Conservation (phyloP, 2,329 filamentous ascomycete genomes). For the Plenodomus biglobosus region DNA sequence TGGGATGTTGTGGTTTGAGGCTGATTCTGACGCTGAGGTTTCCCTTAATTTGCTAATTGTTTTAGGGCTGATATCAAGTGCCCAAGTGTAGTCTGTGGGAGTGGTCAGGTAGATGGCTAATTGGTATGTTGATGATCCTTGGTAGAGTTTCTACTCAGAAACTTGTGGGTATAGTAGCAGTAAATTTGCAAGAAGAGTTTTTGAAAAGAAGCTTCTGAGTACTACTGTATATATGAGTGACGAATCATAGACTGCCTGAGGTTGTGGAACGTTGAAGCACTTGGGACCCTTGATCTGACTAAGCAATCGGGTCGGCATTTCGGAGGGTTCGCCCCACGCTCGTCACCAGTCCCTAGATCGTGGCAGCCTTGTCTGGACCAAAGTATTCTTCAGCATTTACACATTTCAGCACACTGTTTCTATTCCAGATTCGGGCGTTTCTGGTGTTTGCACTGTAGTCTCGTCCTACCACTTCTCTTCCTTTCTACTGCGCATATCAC, state of each 20-base stretch:
- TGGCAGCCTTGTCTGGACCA: conserved; percentile 12
- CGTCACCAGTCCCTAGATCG: conserved; percentile 15
- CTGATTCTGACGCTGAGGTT: neutral
- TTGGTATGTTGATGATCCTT: too few species aligned
- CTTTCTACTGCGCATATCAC: neutral
- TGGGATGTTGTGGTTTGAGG: conserved; percentile 7
- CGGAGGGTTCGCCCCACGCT: conserved; percentile 18
- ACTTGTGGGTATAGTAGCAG: too few species aligned
- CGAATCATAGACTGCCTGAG: too few species aligned
- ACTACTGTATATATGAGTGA: too few species aligned
- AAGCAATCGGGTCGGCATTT: conserved; percentile 6
- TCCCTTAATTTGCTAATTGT: neutral
- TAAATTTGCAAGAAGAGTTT: too few species aligned
- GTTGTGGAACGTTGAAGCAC: too few species aligned
- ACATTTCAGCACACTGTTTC: conserved; percentile 2
- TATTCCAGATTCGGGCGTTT: neutral
- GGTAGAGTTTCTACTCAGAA: too few species aligned
- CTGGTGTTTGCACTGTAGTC: neutral
- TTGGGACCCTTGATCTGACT: conserved; percentile 7
- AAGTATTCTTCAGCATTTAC: conserved; percentile 6
- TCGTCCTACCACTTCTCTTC: neutral
- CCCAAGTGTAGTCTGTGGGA: too few species aligned
- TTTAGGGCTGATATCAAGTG: too few species aligned
- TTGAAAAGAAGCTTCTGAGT: too few species aligned
- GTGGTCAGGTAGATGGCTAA: too few species aligned